Conservation (phyloP, 1,139 yeast genomes). For the Saccharomyces hybrid region DNA sequence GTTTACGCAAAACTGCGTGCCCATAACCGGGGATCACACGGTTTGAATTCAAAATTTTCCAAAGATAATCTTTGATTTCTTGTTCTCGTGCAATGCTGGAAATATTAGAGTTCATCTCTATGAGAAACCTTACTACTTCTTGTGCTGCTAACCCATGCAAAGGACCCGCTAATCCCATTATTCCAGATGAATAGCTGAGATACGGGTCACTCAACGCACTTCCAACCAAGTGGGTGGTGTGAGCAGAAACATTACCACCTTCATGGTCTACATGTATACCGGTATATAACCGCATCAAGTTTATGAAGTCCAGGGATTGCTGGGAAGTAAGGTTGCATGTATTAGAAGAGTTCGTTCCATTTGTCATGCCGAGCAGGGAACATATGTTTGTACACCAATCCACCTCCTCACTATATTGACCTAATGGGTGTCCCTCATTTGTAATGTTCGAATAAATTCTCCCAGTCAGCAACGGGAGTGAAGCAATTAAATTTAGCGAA, state of each 20-base stretch:
- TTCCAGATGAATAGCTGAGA: slow-evolving; percentile 88
- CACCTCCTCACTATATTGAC: slow-evolving; percentile 55
- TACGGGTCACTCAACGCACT: slow-evolving; percentile 92
- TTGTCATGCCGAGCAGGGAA: slow-evolving; percentile 58
- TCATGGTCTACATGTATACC: slow-evolving; percentile 97
- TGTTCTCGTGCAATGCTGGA: slow-evolving; percentile 65
- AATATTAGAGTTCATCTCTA: slow-evolving; percentile 70
- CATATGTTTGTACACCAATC: slow-evolving; percentile 92
- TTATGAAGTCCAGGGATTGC: slow-evolving; percentile 47
- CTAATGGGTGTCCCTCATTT: slow-evolving; percentile 72
- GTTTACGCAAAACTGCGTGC: slow-evolving; percentile 92
- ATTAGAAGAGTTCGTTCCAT: slow-evolving; percentile 41
- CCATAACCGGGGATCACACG: slow-evolving; percentile 98
- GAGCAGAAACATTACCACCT: slow-evolving; percentile 98
- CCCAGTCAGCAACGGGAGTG: slow-evolving; percentile 88
- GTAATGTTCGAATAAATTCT: slow-evolving; percentile 88
- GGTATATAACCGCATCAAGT: slow-evolving; percentile 86
- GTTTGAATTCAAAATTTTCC: slow-evolving; percentile 87
- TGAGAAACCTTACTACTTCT: slow-evolving; percentile 91
- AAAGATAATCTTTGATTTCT: slow-evolving; percentile 78
- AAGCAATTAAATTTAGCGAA: slow-evolving; percentile 79
- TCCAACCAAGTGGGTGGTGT: slow-evolving; percentile 94
- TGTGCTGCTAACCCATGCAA: slow-evolving; percentile 98
- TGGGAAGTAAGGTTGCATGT: slow-evolving; percentile 42
- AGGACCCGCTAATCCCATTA: slow-evolving; percentile 97